Evolutionary conservation across 2,329 filamentous ascomycete species (phyloP), one percentile per base, ranked within the genome.

Genomic region (Cytospora schulzeri): DNA sequence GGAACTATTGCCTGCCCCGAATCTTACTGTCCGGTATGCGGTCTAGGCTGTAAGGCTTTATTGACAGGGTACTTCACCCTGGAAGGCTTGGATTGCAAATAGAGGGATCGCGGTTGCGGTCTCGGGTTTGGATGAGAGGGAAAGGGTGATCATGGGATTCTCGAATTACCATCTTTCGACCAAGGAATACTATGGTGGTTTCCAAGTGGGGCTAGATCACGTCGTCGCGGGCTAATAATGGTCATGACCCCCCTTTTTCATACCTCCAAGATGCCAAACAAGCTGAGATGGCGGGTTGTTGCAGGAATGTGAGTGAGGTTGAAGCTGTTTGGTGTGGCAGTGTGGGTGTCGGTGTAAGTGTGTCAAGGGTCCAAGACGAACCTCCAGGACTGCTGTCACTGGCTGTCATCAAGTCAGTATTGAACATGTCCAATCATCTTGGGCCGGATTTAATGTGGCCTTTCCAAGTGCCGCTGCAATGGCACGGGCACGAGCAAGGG

Each of bases 381-480:
- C 19, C 22, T 38, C 31, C 9, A 35, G 33, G 33, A 15, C 33
- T 35, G 31, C 31, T 33, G 31, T 12, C 31, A 33, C 31, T 33
- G 31, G 48, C 41, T 52, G 29, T 51, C 24, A 35, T 48, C 41
- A 48, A 45, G 41, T 22, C 41, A 22, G n/a, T 48, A 33, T 31
- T 31, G 4, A 31, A n/a, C 38, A 48, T 24, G 11, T 48, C 45
- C 45, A 48, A 48, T 48, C n/a, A 48, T 2, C 45, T 22, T 48
- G 45, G n/a, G 22, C 52, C 60, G 60, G 60, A 57, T 14, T 28
- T 38, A 24, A 51, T 28, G 41, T 41, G 33, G n/a, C 7, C 35
- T 45, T 29, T 33, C 14, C 12, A 58, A 63, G 61, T 63, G 55
- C 61, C 61, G 61, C 61, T 53, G 55, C 61, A 58, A 52, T 48